These are phyloP conservation scores for Solanum chiquidenum DNA, from an alignment of 257 asterid species.

Conservation along the genomic window DNA sequence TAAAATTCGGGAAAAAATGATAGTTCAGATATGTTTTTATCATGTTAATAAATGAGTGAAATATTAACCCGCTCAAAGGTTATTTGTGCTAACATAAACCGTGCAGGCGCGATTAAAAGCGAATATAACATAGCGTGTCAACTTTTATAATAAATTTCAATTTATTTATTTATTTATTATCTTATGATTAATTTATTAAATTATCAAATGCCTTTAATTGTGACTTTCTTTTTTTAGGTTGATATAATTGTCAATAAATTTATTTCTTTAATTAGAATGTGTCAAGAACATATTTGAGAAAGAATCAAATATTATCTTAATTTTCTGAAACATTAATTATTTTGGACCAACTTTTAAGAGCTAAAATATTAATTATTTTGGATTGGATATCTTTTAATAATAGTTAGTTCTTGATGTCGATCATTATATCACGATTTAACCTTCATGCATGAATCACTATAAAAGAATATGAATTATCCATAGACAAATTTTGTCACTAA, in stretches of 20 bases:
- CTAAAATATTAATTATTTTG: neutral
- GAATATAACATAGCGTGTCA: no score
- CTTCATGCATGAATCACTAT: no score
- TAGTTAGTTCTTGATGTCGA: no score
- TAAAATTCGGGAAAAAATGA: neutral
- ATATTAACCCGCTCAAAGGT: neutral
- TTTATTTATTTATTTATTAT: neutral
- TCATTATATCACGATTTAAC: no score
- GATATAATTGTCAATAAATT: no score
- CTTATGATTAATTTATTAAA: neutral
- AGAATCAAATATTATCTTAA: neutral
- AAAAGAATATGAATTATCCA: no score
- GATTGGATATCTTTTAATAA: no score
- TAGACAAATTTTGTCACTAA: neutral
- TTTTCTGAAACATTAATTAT: no score
- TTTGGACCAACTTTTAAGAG: neutral
- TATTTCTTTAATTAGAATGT: neutral
- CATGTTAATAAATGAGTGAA: neutral
- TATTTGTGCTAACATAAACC: no score
- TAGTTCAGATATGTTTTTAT: neutral
- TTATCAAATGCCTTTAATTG: neutral
- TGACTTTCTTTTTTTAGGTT: neutral
- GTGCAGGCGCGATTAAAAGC: accelerated
- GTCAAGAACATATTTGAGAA: neutral
- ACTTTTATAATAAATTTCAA: neutral